Conservation (phyloP, 345 rosid genomes). For the Linum lewisii region DNA sequence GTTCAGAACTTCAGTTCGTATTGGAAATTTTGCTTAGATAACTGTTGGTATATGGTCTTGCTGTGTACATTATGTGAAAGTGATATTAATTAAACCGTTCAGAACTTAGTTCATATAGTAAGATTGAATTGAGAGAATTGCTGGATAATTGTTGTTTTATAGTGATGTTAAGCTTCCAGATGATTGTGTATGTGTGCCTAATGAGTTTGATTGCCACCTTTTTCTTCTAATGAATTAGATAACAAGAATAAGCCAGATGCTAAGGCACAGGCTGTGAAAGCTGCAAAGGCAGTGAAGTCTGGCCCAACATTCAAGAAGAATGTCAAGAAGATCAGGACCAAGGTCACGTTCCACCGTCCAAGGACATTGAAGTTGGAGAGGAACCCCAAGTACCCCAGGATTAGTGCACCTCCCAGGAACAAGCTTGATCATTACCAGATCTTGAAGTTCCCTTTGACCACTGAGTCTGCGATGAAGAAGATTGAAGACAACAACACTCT, state of each 20-base stretch:
- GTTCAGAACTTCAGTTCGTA: not conserved
- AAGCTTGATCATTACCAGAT: conserved; percentile 91
- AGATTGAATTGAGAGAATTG: too few species aligned
- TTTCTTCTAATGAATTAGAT: conserved; percentile 26
- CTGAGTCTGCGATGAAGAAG: conserved; percentile 92
- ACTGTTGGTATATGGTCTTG: too few species aligned
- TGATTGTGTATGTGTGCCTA: not conserved
- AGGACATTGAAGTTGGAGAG: conserved; percentile 77
- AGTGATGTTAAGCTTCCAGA: not conserved
- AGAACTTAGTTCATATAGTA: too few species aligned
- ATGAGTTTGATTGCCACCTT: not conserved
- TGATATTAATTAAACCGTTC: not conserved
- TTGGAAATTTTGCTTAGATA: not conserved
- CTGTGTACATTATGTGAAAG: too few species aligned
- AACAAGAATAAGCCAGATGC: conserved; percentile 55
- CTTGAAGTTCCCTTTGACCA: conserved; percentile 83
- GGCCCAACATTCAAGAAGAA: conserved; percentile 73
- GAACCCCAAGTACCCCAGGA: conserved; percentile 63
- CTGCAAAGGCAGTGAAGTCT: conserved; percentile 78
- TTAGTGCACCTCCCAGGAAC: conserved; percentile 82
- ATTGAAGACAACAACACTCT: conserved; percentile 92
- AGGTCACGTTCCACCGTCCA: conserved; percentile 90
- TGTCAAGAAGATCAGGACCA: conserved; percentile 66
- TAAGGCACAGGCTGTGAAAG: conserved; percentile 82
- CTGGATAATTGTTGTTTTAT: too few species aligned